A percentile compares a stretch with the other conserved stretches of the same genome.
Conservation (phyloP, 805 yeast species). For the Wickerhamomyces subpelliculosus region DNA sequence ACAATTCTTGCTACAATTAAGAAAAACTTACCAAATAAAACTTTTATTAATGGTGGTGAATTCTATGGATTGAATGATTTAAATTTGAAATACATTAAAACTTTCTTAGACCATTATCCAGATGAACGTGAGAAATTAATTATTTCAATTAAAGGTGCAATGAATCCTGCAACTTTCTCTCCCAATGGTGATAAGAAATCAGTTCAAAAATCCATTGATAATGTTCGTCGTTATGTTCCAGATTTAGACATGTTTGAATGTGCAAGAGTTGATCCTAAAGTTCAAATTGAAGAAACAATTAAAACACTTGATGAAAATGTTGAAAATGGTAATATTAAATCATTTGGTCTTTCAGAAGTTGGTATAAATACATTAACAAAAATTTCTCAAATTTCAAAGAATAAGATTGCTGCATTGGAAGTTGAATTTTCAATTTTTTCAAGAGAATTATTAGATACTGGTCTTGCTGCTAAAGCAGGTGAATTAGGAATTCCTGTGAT, state of each 20-base stretch:
- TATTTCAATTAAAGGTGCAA: conserved; percentile 65
- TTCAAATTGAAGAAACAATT: conserved; percentile 56
- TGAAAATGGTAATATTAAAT: conserved; percentile 61
- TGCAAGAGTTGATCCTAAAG: conserved; percentile 58
- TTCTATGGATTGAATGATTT: conserved; percentile 56
- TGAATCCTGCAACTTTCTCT: conserved; percentile 25
- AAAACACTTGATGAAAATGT: conserved; percentile 49
- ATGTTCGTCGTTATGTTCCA: conserved; percentile 31
- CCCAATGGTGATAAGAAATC: conserved; percentile 48
- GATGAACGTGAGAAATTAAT: conserved; percentile 48
- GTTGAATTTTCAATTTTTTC: conserved; percentile 70
- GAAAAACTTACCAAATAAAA: conserved; percentile 32
- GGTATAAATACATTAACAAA: conserved; percentile 51
- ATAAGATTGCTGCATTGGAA: conserved; percentile 64
- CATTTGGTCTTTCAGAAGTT: conserved; percentile 71
- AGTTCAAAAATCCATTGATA: conserved; percentile 41
- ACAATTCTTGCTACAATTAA: conserved; percentile 47
- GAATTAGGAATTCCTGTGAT: conserved; percentile 58
- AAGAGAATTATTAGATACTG: conserved; percentile 55
- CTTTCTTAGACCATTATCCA: conserved; percentile 51
- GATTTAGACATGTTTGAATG: conserved; percentile 57
- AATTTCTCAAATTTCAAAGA: conserved; percentile 42
- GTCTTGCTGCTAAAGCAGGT: conserved; percentile 52
- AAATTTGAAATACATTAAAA: conserved; percentile 51
- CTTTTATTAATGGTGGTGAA: conserved; percentile 67